Base-by-base conservation (phyloP, 2,329 filamentous ascomycete genomes). In the Seiridium cupressi region DNA sequence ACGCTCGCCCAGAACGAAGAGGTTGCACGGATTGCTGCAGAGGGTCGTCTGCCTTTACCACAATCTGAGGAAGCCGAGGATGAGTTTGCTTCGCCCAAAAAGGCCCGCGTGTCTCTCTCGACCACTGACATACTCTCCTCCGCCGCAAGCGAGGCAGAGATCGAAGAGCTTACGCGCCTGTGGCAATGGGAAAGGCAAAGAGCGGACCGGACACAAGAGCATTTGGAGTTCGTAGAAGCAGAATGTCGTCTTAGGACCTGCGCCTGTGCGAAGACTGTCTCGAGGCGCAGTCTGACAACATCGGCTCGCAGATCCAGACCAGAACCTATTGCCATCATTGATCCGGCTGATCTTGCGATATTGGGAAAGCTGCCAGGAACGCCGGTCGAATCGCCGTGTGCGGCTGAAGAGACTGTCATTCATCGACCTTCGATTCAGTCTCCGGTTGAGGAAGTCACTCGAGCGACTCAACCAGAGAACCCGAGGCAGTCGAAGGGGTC, bases 161-260 rank as follows among this genome's bases (percentile, higher is more conserved):
- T 87, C 40, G 84, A 87, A 49, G 82, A 86, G 65, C 74, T 87
- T 46, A 77, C 76, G 1, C 75, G 75, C 5, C 74, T 84, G 58
- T 78, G 83, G 69, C 76, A 81, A 60, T 87, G 84, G 82, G 84
- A 85, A 68, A 70, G 84, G 76, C 83, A 85, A 69, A 81, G 88
- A 58, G 88, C 89, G 8, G 82, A 89, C 63, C 84, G 89, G 6
- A 89, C 90, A 0, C 81, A 89, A 63, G 90, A 92, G 62, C 85
- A 90, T 69, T 81, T 92, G 53, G 89, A 93, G 38, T 93, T 92
- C 73, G 79, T 93, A 70, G 85, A 91, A 69, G 83, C 89, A 58
- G 90, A 94, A 72, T 92, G 89, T 71, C 81, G 86, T 55, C 82
- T 93, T 64, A 81, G 83, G 51, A 86, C 84, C 73, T 92, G 89